Percentiles rank a stretch among this genome's conserved stretches.
These are phyloP conservation scores for Cladophialophora carrionii DNA, from an alignment of 2,329 filamentous ascomycete genomes.

Conservation along the genomic window DNA sequence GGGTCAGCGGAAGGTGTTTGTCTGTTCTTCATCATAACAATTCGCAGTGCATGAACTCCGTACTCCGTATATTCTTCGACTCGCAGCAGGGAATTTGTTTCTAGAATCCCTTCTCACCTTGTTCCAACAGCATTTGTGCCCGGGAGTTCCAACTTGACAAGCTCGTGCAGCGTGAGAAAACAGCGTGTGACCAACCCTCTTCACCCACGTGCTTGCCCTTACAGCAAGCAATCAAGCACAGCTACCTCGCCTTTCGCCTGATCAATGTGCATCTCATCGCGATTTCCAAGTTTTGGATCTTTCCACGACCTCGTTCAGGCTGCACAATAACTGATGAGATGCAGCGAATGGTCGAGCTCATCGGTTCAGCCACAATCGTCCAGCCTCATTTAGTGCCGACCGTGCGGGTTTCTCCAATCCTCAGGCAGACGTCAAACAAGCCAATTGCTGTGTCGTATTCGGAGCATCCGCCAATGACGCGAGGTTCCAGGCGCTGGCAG, in stretches of 20 bases:
- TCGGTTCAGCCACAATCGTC: conserved; percentile 2
- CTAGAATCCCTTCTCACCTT: no score
- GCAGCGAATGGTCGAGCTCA: not conserved
- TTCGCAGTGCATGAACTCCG: not conserved
- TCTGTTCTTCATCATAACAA: not conserved
- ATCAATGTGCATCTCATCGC: not conserved
- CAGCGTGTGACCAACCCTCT: not conserved
- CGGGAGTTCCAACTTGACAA: no score
- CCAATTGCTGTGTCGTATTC: conserved; percentile 28
- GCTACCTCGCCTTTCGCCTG: not conserved
- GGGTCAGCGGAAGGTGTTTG: not conserved
- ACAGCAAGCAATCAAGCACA: not conserved
- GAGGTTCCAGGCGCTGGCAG: not conserved
- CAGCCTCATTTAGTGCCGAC: conserved; percentile 1
- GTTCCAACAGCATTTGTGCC: no score
- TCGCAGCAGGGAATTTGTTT: no score
- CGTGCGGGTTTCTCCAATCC: not conserved
- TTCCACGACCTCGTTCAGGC: not conserved
- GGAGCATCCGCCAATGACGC: conserved; percentile 9
- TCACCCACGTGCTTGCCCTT: not conserved
- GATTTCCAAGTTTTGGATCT: not conserved
- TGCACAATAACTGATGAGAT: conserved; percentile 1
- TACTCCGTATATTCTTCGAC: no score
- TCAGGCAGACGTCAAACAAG: conserved; percentile 28
- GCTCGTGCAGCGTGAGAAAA: no score